Evolutionary conservation across 805 yeast genomes (phyloP).

Genomic region (Ogataea ramenticola): DNA sequence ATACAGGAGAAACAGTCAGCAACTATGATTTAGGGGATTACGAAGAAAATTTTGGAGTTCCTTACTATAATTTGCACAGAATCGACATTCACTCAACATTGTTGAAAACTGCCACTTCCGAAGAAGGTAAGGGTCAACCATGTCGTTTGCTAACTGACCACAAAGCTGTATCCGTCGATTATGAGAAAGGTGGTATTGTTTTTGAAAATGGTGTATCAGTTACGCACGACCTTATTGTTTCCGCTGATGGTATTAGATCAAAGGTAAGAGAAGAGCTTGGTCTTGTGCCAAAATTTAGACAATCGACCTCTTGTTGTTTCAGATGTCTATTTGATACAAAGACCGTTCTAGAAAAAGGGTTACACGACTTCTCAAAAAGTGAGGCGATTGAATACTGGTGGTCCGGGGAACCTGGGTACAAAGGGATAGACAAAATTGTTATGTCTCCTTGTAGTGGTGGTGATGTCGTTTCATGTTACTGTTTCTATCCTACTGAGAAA

Average conservation of each 20-base stretch:
- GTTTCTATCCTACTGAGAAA: constrained; percentile 17
- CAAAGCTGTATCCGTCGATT: constrained; percentile 15
- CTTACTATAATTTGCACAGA: constrained; percentile 24
- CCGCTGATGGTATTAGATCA: constrained; percentile 26
- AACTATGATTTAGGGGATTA: constrained; percentile 23
- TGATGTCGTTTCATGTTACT: constrained; percentile 19
- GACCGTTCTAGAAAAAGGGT: constrained; percentile 12
- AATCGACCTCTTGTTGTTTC: constrained; percentile 18
- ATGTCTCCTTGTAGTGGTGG: constrained; percentile 19
- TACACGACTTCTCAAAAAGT: constrained; percentile 16
- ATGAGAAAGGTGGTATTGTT: constrained; percentile 16
- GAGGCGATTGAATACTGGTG: constrained; percentile 22
- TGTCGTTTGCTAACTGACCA: constrained; percentile 17
- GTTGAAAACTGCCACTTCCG: constrained; percentile 13
- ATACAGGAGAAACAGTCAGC: constrained; percentile 16
- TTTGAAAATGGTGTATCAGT: constrained; percentile 20
- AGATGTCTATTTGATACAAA: constrained; percentile 19
- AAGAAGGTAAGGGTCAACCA: constrained; percentile 17
- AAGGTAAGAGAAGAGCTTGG: constrained; percentile 17
- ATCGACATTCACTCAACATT: constrained; percentile 19
- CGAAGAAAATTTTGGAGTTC: constrained; percentile 20
- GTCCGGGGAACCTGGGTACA: constrained; percentile 12
- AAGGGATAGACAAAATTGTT: constrained; percentile 17
- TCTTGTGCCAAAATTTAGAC: constrained; percentile 10
- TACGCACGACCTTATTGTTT: constrained; percentile 21